A percentile compares a stretch with the other conserved stretches of the same genome.
Conservation (phyloP, 345 rosid species). For the Euphorbia pulcherrima region DNA sequence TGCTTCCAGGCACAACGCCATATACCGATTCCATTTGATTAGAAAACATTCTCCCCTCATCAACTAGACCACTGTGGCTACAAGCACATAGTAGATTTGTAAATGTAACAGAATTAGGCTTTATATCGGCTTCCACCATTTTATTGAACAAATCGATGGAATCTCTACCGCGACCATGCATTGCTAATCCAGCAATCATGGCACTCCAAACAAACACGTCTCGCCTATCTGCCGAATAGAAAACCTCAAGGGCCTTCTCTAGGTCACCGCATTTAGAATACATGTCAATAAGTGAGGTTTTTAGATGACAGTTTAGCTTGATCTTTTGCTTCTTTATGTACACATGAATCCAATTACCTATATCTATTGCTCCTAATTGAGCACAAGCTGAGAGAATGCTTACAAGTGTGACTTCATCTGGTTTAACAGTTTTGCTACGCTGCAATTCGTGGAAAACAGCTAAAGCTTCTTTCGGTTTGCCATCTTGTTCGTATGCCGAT, state of each 20-base stretch:
- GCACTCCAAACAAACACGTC: slow-evolving; percentile 74
- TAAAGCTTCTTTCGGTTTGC: slow-evolving; percentile 58
- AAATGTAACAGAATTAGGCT: slow-evolving; percentile 63
- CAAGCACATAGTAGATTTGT: slow-evolving; percentile 65
- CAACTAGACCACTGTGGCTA: slow-evolving; percentile 64
- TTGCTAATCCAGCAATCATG: slow-evolving; percentile 71
- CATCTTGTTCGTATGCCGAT: slow-evolving; percentile 66
- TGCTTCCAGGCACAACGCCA: slow-evolving; percentile 52
- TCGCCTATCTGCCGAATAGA: slow-evolving; percentile 38
- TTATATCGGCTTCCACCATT: slow-evolving; percentile 52
- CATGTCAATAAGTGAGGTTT: slow-evolving; percentile 71
- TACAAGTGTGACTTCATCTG: slow-evolving; percentile 57
- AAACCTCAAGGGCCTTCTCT: slow-evolving; percentile 60
- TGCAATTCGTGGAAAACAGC: slow-evolving; percentile 52
- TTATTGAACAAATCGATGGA: slow-evolving; percentile 50
- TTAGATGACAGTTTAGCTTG: slow-evolving; percentile 47
- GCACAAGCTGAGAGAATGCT: slow-evolving; percentile 63
- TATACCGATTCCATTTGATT: slow-evolving; percentile 43
- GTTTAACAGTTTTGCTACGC: slow-evolving; percentile 36
- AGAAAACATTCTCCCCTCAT: slow-evolving; percentile 52
- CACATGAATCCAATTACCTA: slow-evolving; percentile 51
- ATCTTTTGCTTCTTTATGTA: slow-evolving; percentile 46
- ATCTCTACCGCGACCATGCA: slow-evolving; percentile 59
- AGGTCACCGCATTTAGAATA: slow-evolving; percentile 74
- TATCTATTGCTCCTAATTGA: slow-evolving; percentile 56